Base-by-base conservation (phyloP, 2,329 filamentous ascomycete species). In the Huntiella omanensis region DNA sequence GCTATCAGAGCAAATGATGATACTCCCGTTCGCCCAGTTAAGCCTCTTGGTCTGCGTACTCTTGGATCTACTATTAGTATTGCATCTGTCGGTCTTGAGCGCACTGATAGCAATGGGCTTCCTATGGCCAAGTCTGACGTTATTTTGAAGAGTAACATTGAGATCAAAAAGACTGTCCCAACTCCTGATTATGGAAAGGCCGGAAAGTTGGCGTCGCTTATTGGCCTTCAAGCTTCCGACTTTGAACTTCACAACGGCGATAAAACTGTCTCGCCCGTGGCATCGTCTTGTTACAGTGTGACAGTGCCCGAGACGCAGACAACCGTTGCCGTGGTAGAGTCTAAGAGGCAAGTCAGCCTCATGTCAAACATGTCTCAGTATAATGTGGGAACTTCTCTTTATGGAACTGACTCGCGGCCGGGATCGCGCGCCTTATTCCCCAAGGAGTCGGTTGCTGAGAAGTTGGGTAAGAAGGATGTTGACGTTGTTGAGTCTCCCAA, bases 291-390 rank as follows among this genome's bases (percentile, higher is more conserved):
- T 36, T 49, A 49, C 36, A 49, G 48, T 33, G 48, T 49, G 12
- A 47, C 48, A 13, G 48, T 49, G 22, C 48, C 48, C 12, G 48
- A 49, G 44, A 49, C 48, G 15, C 48, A 49, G 36, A 46, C 48
- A 13, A 49, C 48, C 6, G 19, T 49, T n/a, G n/a, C 39, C 11
- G 46, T 43, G 34, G 33, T 37, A 16, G 40, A 43, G 15, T 43
- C 47, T 12, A 49, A 39, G 35, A 44, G 48, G 13, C 48, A 49
- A 33, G 48, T 49, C 39, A 49, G 48, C 36, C 43, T 49, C 16
- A 49, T 49, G 48, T 49, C 48, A 33, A 49, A 49, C 17, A 49
- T 49, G 36, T 49, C 48, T 12, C 48, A 49, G 40, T 49, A 47
- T 36, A 49, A 49, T 19, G 44, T 46, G 43, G 40, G 44, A 22